Percentiles rank a stretch among this genome's conserved stretches.
Evolutionary conservation across 2,329 filamentous ascomycete genomes (phyloP).

Genomic region (Microdochium bolleyi): DNA sequence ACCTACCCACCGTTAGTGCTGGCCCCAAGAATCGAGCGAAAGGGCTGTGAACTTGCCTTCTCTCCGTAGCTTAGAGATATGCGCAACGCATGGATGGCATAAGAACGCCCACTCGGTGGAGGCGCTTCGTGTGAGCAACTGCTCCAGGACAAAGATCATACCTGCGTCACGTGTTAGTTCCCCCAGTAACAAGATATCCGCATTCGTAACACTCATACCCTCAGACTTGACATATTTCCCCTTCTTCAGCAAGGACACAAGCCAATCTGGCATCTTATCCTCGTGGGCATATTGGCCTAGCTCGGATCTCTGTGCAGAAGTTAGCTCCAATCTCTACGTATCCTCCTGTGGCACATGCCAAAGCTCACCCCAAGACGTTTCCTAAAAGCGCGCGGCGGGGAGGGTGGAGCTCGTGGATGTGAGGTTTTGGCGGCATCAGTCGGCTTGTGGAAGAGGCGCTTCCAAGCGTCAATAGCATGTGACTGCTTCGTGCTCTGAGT

Average conservation of each 20-base stretch:
- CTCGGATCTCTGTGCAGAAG: slow-evolving; percentile 42
- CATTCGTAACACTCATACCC: background rate
- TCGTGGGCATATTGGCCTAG: slow-evolving; percentile 68
- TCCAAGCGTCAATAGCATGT: slow-evolving; percentile 19
- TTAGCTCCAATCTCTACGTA: slow-evolving; percentile 4
- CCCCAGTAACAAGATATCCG: slow-evolving; percentile 12
- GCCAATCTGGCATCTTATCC: slow-evolving; percentile 64
- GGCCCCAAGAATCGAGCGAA: background rate
- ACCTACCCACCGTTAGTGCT: slow-evolving; percentile 32
- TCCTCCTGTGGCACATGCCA: too few relatives aligned
- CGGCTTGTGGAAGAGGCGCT: slow-evolving; percentile 14
- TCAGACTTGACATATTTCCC: slow-evolving; percentile 47
- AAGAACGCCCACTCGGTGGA: slow-evolving; percentile 66
- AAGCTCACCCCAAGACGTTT: slow-evolving; percentile 10
- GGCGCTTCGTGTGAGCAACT: slow-evolving; percentile 56
- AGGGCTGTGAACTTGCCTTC: slow-evolving; percentile 44
- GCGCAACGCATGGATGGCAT: slow-evolving; percentile 66
- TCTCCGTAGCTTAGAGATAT: slow-evolving; percentile 72
- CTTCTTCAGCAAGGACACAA: slow-evolving; percentile 53
- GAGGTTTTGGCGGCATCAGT: background rate
- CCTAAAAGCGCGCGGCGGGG: background rate
- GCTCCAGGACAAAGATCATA: slow-evolving; percentile 54
- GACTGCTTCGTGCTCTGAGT: slow-evolving; percentile 5
- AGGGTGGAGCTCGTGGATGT: background rate
- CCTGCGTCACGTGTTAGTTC: slow-evolving; percentile 38